phyloP scores from a whole-genome alignment of 495 filamentous ascomycete genomes.

The Alectoria sarmentosa region DNA sequence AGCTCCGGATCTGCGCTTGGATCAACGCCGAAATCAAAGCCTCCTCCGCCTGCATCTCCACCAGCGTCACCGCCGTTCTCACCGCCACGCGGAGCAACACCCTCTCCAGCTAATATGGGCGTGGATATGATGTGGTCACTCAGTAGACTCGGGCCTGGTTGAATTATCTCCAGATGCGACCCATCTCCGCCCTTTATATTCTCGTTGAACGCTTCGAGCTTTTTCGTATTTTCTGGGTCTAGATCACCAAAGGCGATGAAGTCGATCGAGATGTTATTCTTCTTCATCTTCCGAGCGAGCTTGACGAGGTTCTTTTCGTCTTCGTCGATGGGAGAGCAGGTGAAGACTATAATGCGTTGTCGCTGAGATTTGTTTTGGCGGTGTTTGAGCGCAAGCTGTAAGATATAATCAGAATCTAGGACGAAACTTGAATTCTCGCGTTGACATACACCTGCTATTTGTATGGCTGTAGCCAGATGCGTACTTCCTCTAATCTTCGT shows the following conservation, averaged over 20 bases:
- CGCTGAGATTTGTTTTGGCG: constrained; percentile 93
- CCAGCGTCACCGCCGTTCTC: constrained; percentile 41
- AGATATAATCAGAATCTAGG: constrained; percentile 9
- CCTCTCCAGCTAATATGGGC: constrained; percentile 79
- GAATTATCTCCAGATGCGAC: constrained; percentile 84
- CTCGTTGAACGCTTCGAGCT: constrained; percentile 87
- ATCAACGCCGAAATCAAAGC: constrained; percentile 70
- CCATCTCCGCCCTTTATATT: constrained; percentile 84
- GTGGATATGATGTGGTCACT: constrained; percentile 89
- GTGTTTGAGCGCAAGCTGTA: constrained; percentile 91
- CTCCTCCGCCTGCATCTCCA: constrained; percentile 52
- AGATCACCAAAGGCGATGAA: constrained; percentile 92
- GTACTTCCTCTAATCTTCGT: constrained; percentile 87
- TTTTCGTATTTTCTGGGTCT: constrained; percentile 81
- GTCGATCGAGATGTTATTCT: constrained; percentile 83
- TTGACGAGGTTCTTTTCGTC: constrained; percentile 81
- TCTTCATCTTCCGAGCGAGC: constrained; percentile 97
- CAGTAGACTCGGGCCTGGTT: constrained; percentile 81
- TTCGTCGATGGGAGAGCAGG: constrained; percentile 84
- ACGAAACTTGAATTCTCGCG: neutral
- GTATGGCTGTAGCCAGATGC: constrained; percentile 86
- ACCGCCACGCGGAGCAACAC: constrained; percentile 37
- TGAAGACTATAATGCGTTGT: constrained; percentile 93
- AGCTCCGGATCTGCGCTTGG: constrained; percentile 83
- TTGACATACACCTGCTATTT: constrained; percentile 78